Evolutionary conservation across 805 yeast species (phyloP).

Genomic region (Candida railenensis): DNA sequence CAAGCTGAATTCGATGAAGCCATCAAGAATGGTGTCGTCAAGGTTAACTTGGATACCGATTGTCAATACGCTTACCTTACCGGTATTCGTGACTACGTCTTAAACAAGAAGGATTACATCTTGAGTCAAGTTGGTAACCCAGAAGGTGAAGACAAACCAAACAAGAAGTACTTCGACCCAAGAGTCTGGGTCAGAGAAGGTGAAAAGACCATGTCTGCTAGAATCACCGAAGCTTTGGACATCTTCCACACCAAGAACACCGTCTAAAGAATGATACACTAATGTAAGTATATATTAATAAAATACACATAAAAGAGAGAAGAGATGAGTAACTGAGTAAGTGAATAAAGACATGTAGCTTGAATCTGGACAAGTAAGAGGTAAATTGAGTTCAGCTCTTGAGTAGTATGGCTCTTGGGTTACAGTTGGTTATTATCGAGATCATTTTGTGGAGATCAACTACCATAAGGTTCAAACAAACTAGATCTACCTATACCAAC

Average conservation of each 20-base stretch:
- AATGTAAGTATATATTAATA: neutral
- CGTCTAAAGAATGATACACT: slow-evolving; percentile 40
- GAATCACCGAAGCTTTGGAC: slow-evolving; percentile 80
- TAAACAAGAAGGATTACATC: slow-evolving; percentile 94
- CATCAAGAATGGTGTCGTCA: slow-evolving; percentile 91
- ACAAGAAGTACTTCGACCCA: slow-evolving; percentile 99
- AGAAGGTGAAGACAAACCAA: slow-evolving; percentile 98
- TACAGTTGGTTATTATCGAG: too few relatives aligned
- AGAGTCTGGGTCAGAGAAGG: slow-evolving; percentile 99
- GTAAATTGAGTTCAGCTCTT: too few relatives aligned
- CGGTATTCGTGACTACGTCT: slow-evolving; percentile 97
- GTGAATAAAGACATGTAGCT: neutral
- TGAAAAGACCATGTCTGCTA: slow-evolving; percentile 94
- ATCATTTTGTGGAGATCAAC: too few relatives aligned
- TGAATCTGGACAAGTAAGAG: too few relatives aligned
- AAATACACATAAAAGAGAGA: neutral
- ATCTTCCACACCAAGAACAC: slow-evolving; percentile 76
- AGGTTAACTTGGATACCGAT: slow-evolving; percentile 99
- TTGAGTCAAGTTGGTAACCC: slow-evolving; percentile 95
- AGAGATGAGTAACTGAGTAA: neutral
- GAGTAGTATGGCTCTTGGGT: too few relatives aligned
- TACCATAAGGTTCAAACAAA: too few relatives aligned
- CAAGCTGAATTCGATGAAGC: slow-evolving; percentile 90
- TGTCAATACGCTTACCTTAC: slow-evolving; percentile 96
- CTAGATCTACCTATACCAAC: too few relatives aligned